Conservation (phyloP, 805 yeast species). For the Kazachstania bromeliacearum region DNA sequence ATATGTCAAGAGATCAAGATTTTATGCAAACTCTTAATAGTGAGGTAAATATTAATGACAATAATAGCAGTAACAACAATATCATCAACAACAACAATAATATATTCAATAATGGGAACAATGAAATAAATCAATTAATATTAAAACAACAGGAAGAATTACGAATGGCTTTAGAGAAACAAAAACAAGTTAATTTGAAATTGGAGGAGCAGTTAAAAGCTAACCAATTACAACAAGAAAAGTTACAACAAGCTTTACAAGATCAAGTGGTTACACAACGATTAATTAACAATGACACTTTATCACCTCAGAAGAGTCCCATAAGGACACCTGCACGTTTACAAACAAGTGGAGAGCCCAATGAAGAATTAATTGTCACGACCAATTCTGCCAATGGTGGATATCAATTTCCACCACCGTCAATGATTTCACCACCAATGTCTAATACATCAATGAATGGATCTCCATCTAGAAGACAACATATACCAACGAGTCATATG, state of each 20-base stretch:
- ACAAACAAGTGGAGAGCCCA: constrained; percentile 6
- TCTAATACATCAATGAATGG: constrained; percentile 23
- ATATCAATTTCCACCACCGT: constrained; percentile 30
- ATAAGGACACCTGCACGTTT: constrained; percentile 9
- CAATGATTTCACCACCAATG: constrained; percentile 13
- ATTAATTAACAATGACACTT: neutral
- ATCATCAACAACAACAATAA: no score
- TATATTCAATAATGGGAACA: neutral
- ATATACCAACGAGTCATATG: no score
- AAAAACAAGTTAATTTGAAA: constrained; percentile 23
- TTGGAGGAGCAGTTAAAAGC: constrained; percentile 22
- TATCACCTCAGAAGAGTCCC: constrained; percentile 1
- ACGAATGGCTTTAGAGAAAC: constrained; percentile 24
- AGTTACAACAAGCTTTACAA: constrained; percentile 20
- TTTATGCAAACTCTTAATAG: neutral
- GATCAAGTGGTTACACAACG: constrained; percentile 10
- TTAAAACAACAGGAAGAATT: constrained; percentile 26
- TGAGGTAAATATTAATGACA: neutral
- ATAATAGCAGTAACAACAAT: neutral
- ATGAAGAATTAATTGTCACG: constrained; percentile 21
- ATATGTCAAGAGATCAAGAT: constrained; percentile 4
- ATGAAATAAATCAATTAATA: constrained; percentile 7
- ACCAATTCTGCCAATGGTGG: constrained; percentile 25
- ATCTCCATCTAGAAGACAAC: constrained; percentile 12
- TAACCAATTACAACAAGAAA: constrained; percentile 24